These are phyloP conservation scores for Acacia pycnantha DNA, from an alignment of 331 rosid species.

Conservation along the genomic window DNA sequence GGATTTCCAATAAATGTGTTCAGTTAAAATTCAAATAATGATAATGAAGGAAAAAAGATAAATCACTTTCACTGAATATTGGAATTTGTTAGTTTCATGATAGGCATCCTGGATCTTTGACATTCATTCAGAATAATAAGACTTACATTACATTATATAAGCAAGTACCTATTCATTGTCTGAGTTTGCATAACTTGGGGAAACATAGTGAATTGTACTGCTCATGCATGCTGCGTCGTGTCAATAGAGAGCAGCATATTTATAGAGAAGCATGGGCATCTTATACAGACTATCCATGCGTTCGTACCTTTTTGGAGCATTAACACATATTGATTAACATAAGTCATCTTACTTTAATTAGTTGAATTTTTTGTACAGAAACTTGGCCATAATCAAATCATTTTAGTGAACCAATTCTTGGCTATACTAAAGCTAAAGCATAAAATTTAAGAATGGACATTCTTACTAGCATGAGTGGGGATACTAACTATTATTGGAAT, in stretches of 20 bases:
- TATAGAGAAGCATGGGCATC: neutral
- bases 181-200: conserved; percentile 23
- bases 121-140: conserved; percentile 2
- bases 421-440: neutral
- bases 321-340: neutral
- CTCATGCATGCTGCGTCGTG: neutral
- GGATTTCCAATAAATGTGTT: neutral
- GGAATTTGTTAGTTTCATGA: conserved; percentile 8
- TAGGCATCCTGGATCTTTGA: conserved; percentile 7
- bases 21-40: neutral
- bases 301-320: neutral
- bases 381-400: neutral
- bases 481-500: conserved; percentile 1
- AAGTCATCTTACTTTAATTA: neutral
- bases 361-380: neutral
- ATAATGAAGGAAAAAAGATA: neutral
- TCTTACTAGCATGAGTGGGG: neutral
- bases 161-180: conserved; percentile 7
- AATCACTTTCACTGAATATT: neutral
- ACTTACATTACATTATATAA: neutral
- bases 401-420: neutral
- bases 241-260: neutral
- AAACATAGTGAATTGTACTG: neutral
- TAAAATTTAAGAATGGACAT: conserved; percentile 5
- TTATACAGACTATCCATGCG: neutral